Evolutionary conservation across 257 asterid genomes (phyloP), one percentile per base, ranked within the genome.

Genomic region (Capsicum baccatum): DNA sequence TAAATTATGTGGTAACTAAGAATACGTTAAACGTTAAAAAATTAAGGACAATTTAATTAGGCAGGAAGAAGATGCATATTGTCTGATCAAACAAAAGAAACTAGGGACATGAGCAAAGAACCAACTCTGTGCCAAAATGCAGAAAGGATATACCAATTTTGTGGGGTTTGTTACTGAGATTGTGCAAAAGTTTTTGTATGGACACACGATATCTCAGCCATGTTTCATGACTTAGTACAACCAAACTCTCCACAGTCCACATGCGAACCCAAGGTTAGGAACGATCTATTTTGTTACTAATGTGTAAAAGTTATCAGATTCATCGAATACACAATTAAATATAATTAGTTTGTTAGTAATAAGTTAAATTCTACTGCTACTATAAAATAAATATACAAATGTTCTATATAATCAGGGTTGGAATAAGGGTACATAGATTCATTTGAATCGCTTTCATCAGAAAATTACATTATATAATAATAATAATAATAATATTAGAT

Each of bases 31-130:
- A 47, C 21, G 26, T 60, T n/a, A 39, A 60, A n/a, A 60, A 17
- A 60, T 52, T 15, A 33, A 48, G 35, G n/a, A 71, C 60, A 48
- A 26, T 26, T 26, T 26, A 26, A 26, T 26, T 26, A 26, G 33
- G 33, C 33, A 26, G 33, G 33, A 57, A 56, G 15, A 8, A 2
- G 83, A 64, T 37, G 87, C 44, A 26, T 21, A 35, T 63, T 78
- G 85, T 58, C 86, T 79, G 37, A 80, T 67, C 6, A 14, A 76
- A 76, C 42, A 44, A 48, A 80, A 26, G 79, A 56, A 69, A 57
- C 15, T 21, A 1, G 21, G 48, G 42, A 15, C 52, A 48, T 62
- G 47, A 16, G 17, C 17, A 39, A 21, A 9, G 15, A 16, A 44
- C 56, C 37, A 16, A 16, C 8, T 42, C 35, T 69, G 10, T 67